Evolutionary conservation across 1,139 yeast species (phyloP).

Genomic region (Blastobotrys capitulatus): DNA sequence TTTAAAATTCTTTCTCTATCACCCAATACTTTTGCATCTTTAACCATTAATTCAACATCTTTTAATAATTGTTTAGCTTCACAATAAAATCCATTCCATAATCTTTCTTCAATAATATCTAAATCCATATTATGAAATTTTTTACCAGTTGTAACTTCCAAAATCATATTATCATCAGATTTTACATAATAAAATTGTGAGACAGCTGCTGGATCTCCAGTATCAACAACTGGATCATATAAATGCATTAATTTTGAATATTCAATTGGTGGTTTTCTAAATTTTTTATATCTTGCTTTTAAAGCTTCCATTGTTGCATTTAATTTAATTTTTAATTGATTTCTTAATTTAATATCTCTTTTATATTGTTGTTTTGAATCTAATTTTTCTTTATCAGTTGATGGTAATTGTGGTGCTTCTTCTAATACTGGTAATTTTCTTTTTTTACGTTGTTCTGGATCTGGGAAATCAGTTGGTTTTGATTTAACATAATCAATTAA

Average conservation of each 20-base stretch:
- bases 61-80: constrained; percentile 86
- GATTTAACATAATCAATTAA: constrained; percentile 53
- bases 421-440: constrained; percentile 40
- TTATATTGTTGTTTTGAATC: constrained; percentile 46
- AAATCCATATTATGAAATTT: constrained; percentile 82
- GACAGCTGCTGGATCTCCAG: constrained; percentile 14
- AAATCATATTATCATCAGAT: constrained; percentile 66
- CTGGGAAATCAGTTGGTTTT: constrained; percentile 54
- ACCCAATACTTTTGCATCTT: constrained; percentile 66
- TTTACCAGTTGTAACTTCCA: constrained; percentile 69
- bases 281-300: constrained; percentile 79
- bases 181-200: constrained; percentile 46
- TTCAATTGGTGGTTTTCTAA: constrained; percentile 85
- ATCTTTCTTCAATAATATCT: constrained; percentile 86
- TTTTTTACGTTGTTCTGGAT: constrained; percentile 34
- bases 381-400: no score
- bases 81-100: constrained; percentile 94
- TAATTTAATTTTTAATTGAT: constrained; percentile 74
- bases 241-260: constrained; percentile 67
- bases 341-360: constrained; percentile 75
- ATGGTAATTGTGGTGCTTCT: constrained; percentile 30
- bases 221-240: constrained; percentile 44
- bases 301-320: constrained; percentile 87
- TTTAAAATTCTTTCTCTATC: constrained; percentile 83
- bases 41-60: constrained; percentile 78